Base-by-base conservation (phyloP, 331 rosid species). In the Phaseolus coccineus region DNA sequence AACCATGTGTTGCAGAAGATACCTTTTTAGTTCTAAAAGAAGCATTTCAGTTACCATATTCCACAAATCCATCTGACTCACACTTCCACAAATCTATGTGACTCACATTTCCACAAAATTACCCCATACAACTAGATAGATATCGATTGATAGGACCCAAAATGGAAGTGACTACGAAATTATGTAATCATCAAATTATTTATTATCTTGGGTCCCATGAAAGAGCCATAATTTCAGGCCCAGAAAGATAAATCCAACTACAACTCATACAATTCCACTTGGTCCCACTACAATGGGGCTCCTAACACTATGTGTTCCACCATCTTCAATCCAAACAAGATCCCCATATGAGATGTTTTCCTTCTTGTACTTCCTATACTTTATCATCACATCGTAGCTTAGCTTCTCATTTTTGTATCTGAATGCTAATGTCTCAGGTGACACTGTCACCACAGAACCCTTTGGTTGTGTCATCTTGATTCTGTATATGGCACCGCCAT, bases 211-310 rank as follows among this genome's bases (percentile, higher is more conserved):
- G 48, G 19, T 8, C 16, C 63, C 63, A 57, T 22, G 35, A 11
- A 57, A 28, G 25, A 11, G 35, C 1, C 10, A 12, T 2, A 16
- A 52, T 33, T 24, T 57, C 12, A 25, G 14, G 15, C 7, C 67
- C 15, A 39, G 42, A 53, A 55, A 5, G 46, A 35, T 30, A 55
- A 5, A 16, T 1, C 16, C 22, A 47, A 76, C 6, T 16, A 46
- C 8, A 67, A 27, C 72, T 81, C 50, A n/a, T 13, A 51, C 74
- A 52, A 77, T 69, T 77, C 74, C 79, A 71, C n/a, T 65, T 25
- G 79, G 80, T 33, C 76, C 80, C 16, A 73, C 80, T 30, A 83
- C 81, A 65, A 75, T 81, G 15, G 84, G 86, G 37, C 89, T 86
- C 69, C 85, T 83, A 30, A 76, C 81, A 2, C 15, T 53, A 16